Evolutionary conservation across 352 stramenopile genomes (phyloP), one percentile per base, ranked within the genome.

Genomic region (Aphanomyces invadans): DNA sequence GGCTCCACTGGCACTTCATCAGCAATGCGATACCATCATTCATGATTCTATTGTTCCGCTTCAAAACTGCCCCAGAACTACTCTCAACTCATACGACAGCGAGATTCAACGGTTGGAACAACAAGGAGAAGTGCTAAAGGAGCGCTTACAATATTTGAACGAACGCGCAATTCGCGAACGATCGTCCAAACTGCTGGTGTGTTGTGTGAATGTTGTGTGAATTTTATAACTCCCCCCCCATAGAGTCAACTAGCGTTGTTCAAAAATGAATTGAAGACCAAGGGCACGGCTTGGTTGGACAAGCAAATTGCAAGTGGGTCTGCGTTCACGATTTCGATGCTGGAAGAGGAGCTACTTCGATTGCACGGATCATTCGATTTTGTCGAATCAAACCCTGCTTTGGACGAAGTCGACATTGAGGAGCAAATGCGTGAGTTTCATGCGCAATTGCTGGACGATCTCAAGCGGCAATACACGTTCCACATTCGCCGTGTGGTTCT

Each of bases 311-410:
- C 48, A 46, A 26, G n/a, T 3, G 38, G 54, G 23, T 31, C 38
- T 39, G 42, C 60, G 12, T 67, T 67, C 28, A 67, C 60, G 3
- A 67, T 67, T 32, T 49, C 60, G 28, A 67, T 67, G 60, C 60
- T 67, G 23, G 60, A 67, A 31, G 60, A 23, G 45, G 38, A 67
- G 31, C 26, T 67, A 10, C 32, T 39, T 4, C 45, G 48, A 5
- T 55, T 49, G 42, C 60, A 57, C 17, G 28, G n/a, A 17, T 25
- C 45, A 26, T 57, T 59, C 29, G 49, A 56, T 23, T 26, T 67
- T 25, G 38, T 15, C n/a, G 12, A 23, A 11, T 44, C 28, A 10
- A 49, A 67, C 23, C 38, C 48, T n/a, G 46, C 25, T 7, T 23
- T 67, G 1, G 60, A 67, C 26, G 60, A 67, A 11, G 7, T 67